These are phyloP conservation scores for Oryza longistaminata DNA, from an alignment of 176 grass and related monocot genomes.

Conservation along the genomic window DNA sequence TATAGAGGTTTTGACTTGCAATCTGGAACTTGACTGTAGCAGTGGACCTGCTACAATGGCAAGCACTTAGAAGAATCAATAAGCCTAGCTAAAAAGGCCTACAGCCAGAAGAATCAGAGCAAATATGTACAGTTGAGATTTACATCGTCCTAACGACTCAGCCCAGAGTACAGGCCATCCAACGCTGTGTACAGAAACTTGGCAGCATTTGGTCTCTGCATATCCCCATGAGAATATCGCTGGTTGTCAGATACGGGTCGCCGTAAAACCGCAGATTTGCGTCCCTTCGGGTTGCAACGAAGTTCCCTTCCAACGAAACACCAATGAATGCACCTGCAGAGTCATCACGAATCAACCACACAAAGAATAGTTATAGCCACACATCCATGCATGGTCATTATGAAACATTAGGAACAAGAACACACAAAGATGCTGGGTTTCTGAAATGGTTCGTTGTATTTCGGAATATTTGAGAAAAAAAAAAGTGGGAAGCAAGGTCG, in stretches of 20 bases:
- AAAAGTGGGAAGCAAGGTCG: neutral
- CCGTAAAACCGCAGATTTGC: slow-evolving; percentile 74
- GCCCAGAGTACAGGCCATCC: slow-evolving; percentile 51
- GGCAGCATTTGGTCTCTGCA: slow-evolving; percentile 67
- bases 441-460: neutral
- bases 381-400: neutral
- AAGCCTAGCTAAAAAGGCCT: neutral
- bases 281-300: slow-evolving; percentile 66
- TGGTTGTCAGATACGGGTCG: slow-evolving; percentile 76
- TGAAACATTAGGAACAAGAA: neutral
- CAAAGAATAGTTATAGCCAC: neutral
- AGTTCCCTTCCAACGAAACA: slow-evolving; percentile 78
- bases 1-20: neutral
- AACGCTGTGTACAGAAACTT: slow-evolving; percentile 66
- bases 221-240: slow-evolving; percentile 67
- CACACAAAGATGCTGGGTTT: neutral
- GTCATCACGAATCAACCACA: neutral
- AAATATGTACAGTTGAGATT: slow-evolving; percentile 10
- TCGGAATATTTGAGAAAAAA: neutral
- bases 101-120: slow-evolving; percentile 1
- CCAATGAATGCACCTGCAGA: slow-evolving; percentile 77
- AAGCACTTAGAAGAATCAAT: slow-evolving; percentile 8
- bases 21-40: neutral
- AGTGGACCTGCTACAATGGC: neutral
- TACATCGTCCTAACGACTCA: slow-evolving; percentile 30